A percentile compares a stretch with the other conserved stretches of the same genome.
Evolutionary conservation across 2,329 filamentous ascomycete genomes (phyloP).

Genomic region (Tricladium varicosporioides): DNA sequence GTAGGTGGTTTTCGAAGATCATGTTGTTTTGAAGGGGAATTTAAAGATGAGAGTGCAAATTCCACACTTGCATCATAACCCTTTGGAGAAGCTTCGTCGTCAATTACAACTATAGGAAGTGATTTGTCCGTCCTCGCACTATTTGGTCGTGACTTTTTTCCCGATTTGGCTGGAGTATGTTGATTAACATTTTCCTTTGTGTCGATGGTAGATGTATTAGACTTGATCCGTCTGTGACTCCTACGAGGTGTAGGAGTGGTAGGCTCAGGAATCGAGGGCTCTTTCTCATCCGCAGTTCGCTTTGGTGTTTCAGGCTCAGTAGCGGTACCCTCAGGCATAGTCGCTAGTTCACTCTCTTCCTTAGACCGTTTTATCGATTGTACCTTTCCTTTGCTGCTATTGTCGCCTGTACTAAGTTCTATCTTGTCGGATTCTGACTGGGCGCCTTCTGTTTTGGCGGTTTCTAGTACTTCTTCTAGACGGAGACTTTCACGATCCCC

Average conservation of each 20-base stretch:
- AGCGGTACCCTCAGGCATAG: neutral
- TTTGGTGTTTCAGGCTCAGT: neutral
- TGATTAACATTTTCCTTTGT: constrained; percentile 14
- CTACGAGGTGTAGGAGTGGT: constrained; percentile 14
- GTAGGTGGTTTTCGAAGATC: constrained; percentile 19
- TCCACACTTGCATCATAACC: constrained; percentile 33
- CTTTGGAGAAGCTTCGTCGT: constrained; percentile 21
- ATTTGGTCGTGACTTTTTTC: constrained; percentile 2
- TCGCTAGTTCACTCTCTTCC: neutral
- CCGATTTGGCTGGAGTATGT: constrained; percentile 5
- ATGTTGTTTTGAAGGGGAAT: constrained; percentile 27
- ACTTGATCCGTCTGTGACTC: constrained; percentile 20
- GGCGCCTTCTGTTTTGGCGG: too few relatives aligned
- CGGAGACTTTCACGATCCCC: too few relatives aligned
- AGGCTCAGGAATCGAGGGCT: neutral
- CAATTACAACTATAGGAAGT: constrained; percentile 22
- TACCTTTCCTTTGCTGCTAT: neutral
- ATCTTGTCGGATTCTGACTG: too few relatives aligned
- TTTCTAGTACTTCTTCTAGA: too few relatives aligned
- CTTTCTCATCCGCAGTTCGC: too few relatives aligned
- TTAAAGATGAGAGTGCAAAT: constrained; percentile 27
- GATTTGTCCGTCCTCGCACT: constrained; percentile 13
- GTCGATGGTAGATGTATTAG: constrained; percentile 8
- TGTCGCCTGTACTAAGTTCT: neutral
- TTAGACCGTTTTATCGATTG: neutral